phyloP scores from a whole-genome alignment of 352 stramenopile species.

The Albugo candida region DNA sequence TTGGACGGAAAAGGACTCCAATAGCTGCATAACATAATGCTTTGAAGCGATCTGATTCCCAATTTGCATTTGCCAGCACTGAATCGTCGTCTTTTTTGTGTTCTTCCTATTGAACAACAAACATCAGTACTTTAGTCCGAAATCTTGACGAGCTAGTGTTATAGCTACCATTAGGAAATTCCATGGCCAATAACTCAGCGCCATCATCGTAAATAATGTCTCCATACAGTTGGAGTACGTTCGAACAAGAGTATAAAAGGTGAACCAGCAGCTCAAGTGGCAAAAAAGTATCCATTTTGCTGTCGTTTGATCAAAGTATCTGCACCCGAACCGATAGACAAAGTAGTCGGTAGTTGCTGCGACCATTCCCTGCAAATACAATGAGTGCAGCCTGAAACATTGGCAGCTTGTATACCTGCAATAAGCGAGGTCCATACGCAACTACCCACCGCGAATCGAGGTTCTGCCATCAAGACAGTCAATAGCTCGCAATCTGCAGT shows the following conservation, averaged over 20 bases:
- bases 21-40: slow-evolving; percentile 37
- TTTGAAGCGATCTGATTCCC: slow-evolving; percentile 5
- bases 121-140: background rate
- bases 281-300: slow-evolving; percentile 60
- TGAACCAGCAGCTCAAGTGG: slow-evolving; percentile 68
- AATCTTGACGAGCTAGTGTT: background rate
- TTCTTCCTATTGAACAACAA: slow-evolving; percentile 7
- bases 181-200: slow-evolving; percentile 64
- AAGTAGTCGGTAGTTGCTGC: slow-evolving; percentile 54
- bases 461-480: background rate
- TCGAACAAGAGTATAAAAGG: slow-evolving; percentile 69
- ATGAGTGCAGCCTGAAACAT: background rate
- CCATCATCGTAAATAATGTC: slow-evolving; percentile 52
- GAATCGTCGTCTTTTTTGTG: slow-evolving; percentile 19
- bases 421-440: slow-evolving; percentile 47
- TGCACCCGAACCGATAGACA: slow-evolving; percentile 34
- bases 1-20: slow-evolving; percentile 65
- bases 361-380: slow-evolving; percentile 21
- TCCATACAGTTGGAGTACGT: slow-evolving; percentile 78
- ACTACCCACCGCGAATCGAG: slow-evolving; percentile 69
- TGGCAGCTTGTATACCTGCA: slow-evolving; percentile 20
- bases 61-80: background rate
- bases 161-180: slow-evolving; percentile 23
- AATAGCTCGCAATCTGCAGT: background rate
- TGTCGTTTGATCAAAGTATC: slow-evolving; percentile 39